A percentile compares a stretch with the other conserved stretches of the same genome.
Conservation (phyloP, 352 stramenopile genomes). For the Phytophthora citrophthora region DNA sequence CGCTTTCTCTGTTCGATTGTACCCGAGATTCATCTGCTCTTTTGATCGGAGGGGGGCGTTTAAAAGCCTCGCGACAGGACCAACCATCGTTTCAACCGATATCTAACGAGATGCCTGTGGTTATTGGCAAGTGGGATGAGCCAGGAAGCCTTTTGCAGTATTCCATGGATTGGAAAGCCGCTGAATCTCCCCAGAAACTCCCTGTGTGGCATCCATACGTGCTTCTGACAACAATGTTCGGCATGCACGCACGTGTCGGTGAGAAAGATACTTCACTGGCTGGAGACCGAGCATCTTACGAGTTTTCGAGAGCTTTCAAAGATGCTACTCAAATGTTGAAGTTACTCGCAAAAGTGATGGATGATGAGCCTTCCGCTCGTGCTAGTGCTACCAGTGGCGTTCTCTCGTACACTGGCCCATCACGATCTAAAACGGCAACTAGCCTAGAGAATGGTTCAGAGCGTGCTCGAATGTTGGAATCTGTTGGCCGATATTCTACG, state of each 20-base stretch:
- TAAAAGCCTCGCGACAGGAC: constrained; percentile 23
- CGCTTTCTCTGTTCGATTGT: constrained; percentile 77
- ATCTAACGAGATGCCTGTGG: constrained; percentile 81
- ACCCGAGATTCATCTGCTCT: constrained; percentile 82
- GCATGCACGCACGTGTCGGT: constrained; percentile 83
- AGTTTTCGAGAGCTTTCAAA: constrained; percentile 77
- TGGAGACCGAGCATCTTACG: constrained; percentile 61
- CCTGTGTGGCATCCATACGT: constrained; percentile 88
- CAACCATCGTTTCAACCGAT: constrained; percentile 22
- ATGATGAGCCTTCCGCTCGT: constrained; percentile 65
- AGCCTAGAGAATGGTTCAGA: constrained; percentile 17
- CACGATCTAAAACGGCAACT: constrained; percentile 20
- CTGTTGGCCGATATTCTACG: constrained; percentile 79
- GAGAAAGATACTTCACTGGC: constrained; percentile 79
- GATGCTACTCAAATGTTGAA: constrained; percentile 89
- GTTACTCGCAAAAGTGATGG: constrained; percentile 71
- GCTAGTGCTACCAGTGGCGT: constrained; percentile 68
- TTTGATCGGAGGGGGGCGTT: constrained; percentile 67
- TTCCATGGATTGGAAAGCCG: constrained; percentile 83
- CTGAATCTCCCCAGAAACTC: constrained; percentile 72
- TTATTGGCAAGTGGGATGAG: constrained; percentile 86
- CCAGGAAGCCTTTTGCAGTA: constrained; percentile 69
- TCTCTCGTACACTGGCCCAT: constrained; percentile 52
- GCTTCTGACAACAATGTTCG: constrained; percentile 84
- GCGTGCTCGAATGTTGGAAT: constrained; percentile 37